Evolutionary conservation across 768 basidiomycete species (phyloP).

Genomic region (Lactarius hengduanensis): DNA sequence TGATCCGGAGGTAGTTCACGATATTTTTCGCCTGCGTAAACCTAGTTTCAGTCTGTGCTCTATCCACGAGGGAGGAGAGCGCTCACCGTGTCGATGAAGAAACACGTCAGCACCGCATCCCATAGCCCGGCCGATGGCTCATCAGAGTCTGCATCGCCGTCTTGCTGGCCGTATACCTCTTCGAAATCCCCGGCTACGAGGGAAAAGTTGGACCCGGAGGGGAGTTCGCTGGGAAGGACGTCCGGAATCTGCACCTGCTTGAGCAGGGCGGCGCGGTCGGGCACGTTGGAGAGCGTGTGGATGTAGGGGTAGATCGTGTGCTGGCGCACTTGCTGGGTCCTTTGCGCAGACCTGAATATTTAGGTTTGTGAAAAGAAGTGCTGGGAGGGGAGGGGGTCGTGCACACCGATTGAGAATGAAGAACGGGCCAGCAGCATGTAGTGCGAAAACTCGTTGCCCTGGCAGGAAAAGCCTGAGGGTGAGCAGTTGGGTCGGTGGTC

Average conservation of each 20-base stretch:
- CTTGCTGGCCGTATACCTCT: constrained; percentile 72
- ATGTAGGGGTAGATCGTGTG: constrained; percentile 86
- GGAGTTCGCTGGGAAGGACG: constrained; percentile 72
- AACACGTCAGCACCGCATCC: constrained; percentile 91
- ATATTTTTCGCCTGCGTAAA: constrained; percentile 78
- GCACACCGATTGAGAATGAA: constrained; percentile 82
- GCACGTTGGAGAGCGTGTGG: constrained; percentile 88
- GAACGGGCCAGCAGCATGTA: constrained; percentile 88
- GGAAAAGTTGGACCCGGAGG: constrained; percentile 65
- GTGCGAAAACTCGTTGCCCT: constrained; percentile 95
- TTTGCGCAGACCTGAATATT: constrained; percentile 27
- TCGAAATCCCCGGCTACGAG: constrained; percentile 94
- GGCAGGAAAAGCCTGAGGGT: constrained; percentile 77
- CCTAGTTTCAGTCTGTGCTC: neutral
- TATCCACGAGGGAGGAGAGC: neutral
- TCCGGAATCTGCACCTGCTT: constrained; percentile 76
- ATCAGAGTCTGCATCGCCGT: constrained; percentile 42
- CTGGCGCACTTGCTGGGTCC: constrained; percentile 64
- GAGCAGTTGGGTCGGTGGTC: neutral
- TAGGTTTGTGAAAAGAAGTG: neutral
- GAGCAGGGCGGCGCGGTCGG: constrained; percentile 57
- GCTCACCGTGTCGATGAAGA: constrained; percentile 92
- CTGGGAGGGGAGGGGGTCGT: neutral
- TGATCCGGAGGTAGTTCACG: constrained; percentile 84
- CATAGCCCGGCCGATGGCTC: constrained; percentile 76